These are phyloP conservation scores for Debaryomyces coudertii DNA, from an alignment of 1,139 yeast species.

Conservation along the genomic window DNA sequence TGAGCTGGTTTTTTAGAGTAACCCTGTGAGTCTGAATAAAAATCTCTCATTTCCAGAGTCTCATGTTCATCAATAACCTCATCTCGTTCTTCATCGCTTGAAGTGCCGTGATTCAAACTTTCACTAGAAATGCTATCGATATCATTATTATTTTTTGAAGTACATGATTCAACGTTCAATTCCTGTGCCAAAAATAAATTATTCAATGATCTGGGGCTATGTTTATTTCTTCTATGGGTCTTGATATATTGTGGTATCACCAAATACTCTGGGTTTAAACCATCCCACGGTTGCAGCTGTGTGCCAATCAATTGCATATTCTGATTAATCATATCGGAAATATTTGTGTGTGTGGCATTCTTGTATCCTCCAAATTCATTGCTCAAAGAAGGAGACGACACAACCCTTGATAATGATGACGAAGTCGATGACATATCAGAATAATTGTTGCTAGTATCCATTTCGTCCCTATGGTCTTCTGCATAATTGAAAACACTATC, in stretches of 20 bases:
- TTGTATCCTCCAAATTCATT: background rate
- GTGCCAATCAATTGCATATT: background rate
- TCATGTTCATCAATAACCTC: conserved; percentile 5
- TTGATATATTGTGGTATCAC: conserved; percentile 58
- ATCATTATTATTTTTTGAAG: conserved; percentile 11
- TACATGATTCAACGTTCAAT: conserved; percentile 34
- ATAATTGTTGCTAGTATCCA: background rate
- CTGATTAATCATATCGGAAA: background rate
- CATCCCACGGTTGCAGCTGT: conserved; percentile 25
- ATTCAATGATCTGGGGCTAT: conserved; percentile 49
- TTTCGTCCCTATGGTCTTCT: conserved; percentile 11
- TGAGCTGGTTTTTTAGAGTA: conserved; percentile 7
- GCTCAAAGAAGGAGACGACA: background rate
- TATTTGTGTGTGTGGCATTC: background rate
- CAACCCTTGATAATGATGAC: background rate
- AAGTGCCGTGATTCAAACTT: background rate
- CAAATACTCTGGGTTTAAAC: conserved; percentile 43
- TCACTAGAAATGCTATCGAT: conserved; percentile 14
- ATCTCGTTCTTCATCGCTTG: conserved; percentile 10
- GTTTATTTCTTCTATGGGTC: conserved; percentile 46
- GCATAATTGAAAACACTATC: conserved; percentile 12
- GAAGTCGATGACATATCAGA: background rate
- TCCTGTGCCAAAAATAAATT: conserved; percentile 83
- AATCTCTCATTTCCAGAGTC: background rate
- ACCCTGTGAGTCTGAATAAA: conserved; percentile 1